Evolutionary conservation across 2,329 filamentous ascomycete species (phyloP).

Genomic region (Dactylonectria macrodidyma): DNA sequence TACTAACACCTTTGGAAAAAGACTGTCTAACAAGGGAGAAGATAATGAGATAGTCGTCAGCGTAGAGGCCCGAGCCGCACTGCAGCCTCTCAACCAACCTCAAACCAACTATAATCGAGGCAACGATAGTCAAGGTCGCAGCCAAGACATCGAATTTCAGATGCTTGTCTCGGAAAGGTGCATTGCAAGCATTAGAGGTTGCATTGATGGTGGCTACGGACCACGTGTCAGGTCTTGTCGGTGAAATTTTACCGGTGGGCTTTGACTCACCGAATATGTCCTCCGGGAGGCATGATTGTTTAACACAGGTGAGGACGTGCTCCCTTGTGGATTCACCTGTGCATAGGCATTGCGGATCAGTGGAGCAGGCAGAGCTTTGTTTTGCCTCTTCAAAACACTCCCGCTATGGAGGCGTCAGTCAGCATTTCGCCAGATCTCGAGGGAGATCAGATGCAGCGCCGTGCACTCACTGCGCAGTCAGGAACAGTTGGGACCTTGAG

Average conservation of each 20-base stretch:
- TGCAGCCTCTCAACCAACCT: conserved; percentile 12
- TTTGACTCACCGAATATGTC: conserved; percentile 6
- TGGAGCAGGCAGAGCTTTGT: conserved; percentile 4
- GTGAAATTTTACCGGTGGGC: neutral
- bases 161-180: conserved; percentile 11
- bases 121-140: conserved; percentile 4
- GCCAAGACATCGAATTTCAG: conserved; percentile 5
- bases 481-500: neutral
- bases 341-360: conserved; percentile 1
- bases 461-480: conserved; percentile 3
- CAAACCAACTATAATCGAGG: conserved; percentile 2
- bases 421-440: neutral
- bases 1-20: neutral
- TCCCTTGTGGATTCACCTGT: neutral
- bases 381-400: neutral
- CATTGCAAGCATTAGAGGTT: conserved; percentile 7
- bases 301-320: neutral
- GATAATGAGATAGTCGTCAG: conserved; percentile 18
- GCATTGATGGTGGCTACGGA: conserved; percentile 13
- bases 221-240: neutral
- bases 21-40: conserved; percentile 1
- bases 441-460: neutral
- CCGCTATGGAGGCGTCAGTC: neutral
- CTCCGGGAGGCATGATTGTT: neutral
- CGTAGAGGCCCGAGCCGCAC: conserved; percentile 6